Percentiles rank a stretch among this genome's conserved stretches.
These are phyloP conservation scores for Albophoma yamanashiensis DNA, from an alignment of 2,329 filamentous ascomycete genomes.

Conservation along the genomic window DNA sequence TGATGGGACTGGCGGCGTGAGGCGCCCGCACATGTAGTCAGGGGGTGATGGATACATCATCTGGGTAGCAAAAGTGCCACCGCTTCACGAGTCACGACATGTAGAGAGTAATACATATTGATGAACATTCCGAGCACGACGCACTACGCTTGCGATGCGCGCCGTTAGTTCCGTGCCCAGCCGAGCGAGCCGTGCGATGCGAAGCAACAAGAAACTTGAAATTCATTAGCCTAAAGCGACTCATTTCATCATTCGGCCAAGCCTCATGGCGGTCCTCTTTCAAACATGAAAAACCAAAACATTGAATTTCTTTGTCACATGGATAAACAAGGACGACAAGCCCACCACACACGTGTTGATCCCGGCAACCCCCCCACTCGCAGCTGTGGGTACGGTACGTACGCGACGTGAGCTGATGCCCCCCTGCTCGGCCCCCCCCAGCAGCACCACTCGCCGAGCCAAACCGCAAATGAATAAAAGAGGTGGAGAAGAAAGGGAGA, in stretches of 20 bases:
- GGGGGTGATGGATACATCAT: neutral
- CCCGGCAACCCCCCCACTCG: neutral
- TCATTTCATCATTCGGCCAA: conserved; percentile 17
- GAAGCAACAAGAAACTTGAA: neutral
- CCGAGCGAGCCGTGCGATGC: neutral
- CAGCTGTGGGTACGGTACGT: too few species aligned
- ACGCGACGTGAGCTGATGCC: neutral
- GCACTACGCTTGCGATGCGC: neutral
- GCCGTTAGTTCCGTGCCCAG: neutral
- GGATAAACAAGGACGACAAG: neutral
- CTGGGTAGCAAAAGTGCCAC: neutral
- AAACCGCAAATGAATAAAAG: conserved; percentile 5
- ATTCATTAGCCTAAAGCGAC: conserved; percentile 9
- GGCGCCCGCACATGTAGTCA: neutral
- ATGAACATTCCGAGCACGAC: neutral
- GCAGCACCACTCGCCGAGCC: neutral
- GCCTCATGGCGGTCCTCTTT: conserved; percentile 9
- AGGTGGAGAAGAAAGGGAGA: neutral
- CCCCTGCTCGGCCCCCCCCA: neutral
- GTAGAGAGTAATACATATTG: neutral
- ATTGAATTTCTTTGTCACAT: neutral
- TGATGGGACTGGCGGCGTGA: conserved; percentile 23
- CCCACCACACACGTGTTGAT: neutral
- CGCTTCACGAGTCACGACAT: neutral
- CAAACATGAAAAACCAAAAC: conserved; percentile 4